Evolutionary conservation across 805 yeast species (phyloP), one percentile per base, ranked within the genome.

Genomic region (Metschnikowia amazonensis): DNA sequence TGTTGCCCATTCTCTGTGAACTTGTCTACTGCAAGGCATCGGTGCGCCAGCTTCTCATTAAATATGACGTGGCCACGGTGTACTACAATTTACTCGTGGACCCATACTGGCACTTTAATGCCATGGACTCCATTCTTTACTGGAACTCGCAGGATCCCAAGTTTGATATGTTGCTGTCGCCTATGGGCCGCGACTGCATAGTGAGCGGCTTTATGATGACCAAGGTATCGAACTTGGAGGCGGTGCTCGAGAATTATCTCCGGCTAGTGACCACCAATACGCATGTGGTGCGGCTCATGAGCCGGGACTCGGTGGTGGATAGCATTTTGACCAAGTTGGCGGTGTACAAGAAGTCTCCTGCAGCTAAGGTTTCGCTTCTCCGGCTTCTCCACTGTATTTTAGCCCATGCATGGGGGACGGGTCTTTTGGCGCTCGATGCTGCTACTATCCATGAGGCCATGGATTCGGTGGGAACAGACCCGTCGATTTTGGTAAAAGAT

Each of bases 61-160:
- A 61, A 35, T 52, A 69, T 43, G 67, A 68, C 20, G 69, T 75
- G 4, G 55, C 76, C 21, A 55, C 62, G 3, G 65, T 64, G 1
- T 72, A 78, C 47, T 62, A 69, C 30, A 59, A 62, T 13, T 62
- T 79, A 13, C 55, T 77, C 3, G 51, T 67, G 8, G 82, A 80
- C 52, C 74, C 79, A 0, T 77, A 78, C 52, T 79, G 83, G 82
- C 81, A 77, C 57, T 72, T 75, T 16, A 76, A 74, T 55, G 78
- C 82, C 2, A 64, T 77, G 49, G 81, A 79, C 24, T 72, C 82
- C 0, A 64, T 79, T 2, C 37, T 72, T 8, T 60, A 55, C 50
- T 75, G 72, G 80, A 60, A 52, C 48, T 57, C 59, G 51, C 66
- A 52, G 44, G 64, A 62, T 40, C 59, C 60, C 4, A 51, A 45